Base-by-base conservation (phyloP, 2,329 filamentous ascomycete species). In the Didymellaceae sp. region DNA sequence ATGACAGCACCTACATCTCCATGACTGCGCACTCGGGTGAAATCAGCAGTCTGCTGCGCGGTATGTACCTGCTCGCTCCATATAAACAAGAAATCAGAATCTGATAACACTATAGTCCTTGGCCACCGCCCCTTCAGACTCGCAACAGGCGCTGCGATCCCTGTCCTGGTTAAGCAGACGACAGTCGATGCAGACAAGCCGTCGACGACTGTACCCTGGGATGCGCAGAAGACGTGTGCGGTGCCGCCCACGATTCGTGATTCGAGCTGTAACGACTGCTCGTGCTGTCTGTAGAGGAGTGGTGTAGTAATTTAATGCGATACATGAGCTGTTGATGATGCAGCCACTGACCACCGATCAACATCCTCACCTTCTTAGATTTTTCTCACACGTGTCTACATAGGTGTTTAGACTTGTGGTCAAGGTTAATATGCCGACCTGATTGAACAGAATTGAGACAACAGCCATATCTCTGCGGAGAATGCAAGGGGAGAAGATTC, bases 91-190 rank as follows among this genome's bases (percentile, higher is more conserved):
- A 41, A 3, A 31, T 17, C 18, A 13, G 38, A 8, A 16, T 7
- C 54, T 58, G 46, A 61, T 17, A 1, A 14, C 5, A 6, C 4
- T 1, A 24, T 11, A 65, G 84, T 84, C 0, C 71, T 89, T 4
- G 80, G 80, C 41, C 87, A 90, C 61, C 79, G 80, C n/a, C 57
- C 72, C 2, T 90, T 89, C 65, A 68, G 74, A 2, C 74, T 90
- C 10, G 77, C 76, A n/a, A 90, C 87, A 0, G 87, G 87, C 7
- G 81, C 85, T 49, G 81, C 87, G 6, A 86, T 90, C 21, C 86
- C 87, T 0, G 84, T 87, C 2, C 77, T 90, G 1, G 81, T 90
- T 25, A 84, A 82, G 70, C 85, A 82, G 1, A 77, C 82, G 58
- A 80, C 73, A 1, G 45, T 78, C 6, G 64, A 67, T 16, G 67